Evolutionary conservation across 306 rosid genomes (phyloP).

Genomic region (Cucumis cinereus): DNA sequence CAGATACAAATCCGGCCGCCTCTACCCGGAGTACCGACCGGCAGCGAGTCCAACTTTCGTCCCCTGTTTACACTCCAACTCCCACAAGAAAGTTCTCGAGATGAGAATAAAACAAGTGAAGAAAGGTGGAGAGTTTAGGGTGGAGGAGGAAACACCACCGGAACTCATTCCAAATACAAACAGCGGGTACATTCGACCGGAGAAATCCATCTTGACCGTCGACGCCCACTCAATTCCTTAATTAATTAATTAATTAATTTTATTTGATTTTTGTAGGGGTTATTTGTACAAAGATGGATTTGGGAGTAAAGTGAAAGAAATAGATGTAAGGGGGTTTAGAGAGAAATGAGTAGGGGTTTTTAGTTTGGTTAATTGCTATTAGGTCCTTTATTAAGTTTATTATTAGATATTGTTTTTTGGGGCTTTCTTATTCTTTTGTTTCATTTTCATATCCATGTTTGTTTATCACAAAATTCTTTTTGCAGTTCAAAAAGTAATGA

Average conservation of each 20-base stretch:
- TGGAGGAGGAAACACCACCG: conserved; percentile 31
- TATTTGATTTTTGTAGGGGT: conserved; percentile 17
- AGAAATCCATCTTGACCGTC: conserved; percentile 12
- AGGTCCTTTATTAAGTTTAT: conserved; percentile 7
- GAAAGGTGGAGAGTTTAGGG: not conserved
- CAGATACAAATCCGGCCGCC: conserved; percentile 83
- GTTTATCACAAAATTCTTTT: conserved; percentile 63
- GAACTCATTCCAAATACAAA: conserved; percentile 80
- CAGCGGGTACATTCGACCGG: conserved; percentile 47
- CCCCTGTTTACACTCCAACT: conserved; percentile 76
- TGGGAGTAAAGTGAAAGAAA: conserved; percentile 39
- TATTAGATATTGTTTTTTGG: conserved; percentile 26
- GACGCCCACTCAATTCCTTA: conserved; percentile 18
- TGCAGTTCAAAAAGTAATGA: conserved; percentile 80
- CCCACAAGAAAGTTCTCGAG: conserved; percentile 88
- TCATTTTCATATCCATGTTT: not conserved
- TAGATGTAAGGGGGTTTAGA: no score
- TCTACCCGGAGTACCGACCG: conserved; percentile 89
- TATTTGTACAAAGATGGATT: conserved; percentile 77
- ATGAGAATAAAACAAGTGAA: conserved; percentile 57
- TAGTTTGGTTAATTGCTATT: conserved; percentile 1
- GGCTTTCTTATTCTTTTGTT: conserved; percentile 25
- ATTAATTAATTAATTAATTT: no score
- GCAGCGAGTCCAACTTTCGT: conserved; percentile 93
- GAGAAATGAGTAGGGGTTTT: conserved; percentile 16